phyloP scores from a whole-genome alignment of 73 alveolate species.

The Tetrahymena elliotti region DNA sequence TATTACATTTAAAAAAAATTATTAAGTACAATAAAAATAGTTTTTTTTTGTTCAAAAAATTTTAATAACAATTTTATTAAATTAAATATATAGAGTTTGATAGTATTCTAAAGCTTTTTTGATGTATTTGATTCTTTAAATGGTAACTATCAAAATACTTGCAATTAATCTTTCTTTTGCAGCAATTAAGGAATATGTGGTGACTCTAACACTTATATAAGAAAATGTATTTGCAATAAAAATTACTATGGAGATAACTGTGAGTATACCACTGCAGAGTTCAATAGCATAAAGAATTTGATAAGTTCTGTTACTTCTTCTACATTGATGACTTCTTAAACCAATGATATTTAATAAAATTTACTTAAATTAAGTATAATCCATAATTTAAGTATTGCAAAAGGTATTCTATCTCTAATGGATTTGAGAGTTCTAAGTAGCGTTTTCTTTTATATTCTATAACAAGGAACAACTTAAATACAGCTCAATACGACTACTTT shows the following conservation, averaged over 20 bases:
- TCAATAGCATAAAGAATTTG: background rate
- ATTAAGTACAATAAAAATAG: no score
- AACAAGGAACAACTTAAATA: background rate
- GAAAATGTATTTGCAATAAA: background rate
- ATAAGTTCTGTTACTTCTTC: background rate
- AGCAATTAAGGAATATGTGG: background rate
- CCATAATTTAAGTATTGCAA: background rate
- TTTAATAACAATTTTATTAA: no score
- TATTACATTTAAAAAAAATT: background rate
- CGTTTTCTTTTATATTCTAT: background rate
- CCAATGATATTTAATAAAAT: background rate
- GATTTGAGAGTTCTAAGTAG: background rate
- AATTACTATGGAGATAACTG: background rate
- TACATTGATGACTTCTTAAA: background rate
- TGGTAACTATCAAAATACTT: background rate
- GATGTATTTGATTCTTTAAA: background rate
- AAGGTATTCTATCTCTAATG: background rate
- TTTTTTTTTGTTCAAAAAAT: no score
- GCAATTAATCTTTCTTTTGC: background rate
- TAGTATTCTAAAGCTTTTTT: background rate
- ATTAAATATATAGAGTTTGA: background rate
- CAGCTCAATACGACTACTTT: background rate
- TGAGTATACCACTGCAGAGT: background rate
- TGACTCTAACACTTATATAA: background rate
- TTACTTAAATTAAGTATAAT: background rate